A percentile compares a stretch with the other conserved stretches of the same genome.
phyloP scores from a whole-genome alignment of 352 stramenopile genomes.

The Phytophthora europaea region DNA sequence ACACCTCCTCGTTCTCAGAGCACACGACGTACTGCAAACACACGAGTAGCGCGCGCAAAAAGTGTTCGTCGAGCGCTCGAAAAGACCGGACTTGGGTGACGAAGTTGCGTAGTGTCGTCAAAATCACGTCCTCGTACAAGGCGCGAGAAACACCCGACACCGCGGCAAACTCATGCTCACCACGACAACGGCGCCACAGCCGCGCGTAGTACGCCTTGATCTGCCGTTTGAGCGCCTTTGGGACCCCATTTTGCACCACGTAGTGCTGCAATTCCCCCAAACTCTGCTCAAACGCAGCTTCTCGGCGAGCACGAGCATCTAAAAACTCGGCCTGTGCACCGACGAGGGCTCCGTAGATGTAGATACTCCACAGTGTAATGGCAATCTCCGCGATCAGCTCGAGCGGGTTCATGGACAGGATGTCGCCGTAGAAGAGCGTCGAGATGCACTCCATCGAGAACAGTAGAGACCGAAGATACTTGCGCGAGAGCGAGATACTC shows the following conservation, averaged over 20 bases:
- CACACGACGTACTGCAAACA: conserved; percentile 75
- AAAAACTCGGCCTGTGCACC: conserved; percentile 66
- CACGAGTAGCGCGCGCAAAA: conserved; percentile 69
- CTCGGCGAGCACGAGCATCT: conserved; percentile 48
- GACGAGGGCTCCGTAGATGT: conserved; percentile 76
- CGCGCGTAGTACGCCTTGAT: conserved; percentile 80
- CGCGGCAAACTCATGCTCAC: conserved; percentile 59
- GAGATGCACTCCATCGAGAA: conserved; percentile 77
- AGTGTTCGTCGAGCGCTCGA: conserved; percentile 62
- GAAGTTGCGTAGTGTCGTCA: conserved; percentile 57
- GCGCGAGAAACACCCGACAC: conserved; percentile 57
- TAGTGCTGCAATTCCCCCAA: conserved; percentile 77
- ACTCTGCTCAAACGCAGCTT: conserved; percentile 74
- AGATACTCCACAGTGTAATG: conserved; percentile 73
- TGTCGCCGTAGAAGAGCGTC: conserved; percentile 79
- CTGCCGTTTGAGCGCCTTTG: conserved; percentile 70
- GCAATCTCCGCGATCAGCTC: conserved; percentile 65
- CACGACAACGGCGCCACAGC: conserved; percentile 59
- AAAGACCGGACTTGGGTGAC: conserved; percentile 63
- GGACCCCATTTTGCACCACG: conserved; percentile 69
- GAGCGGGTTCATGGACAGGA: conserved; percentile 71
- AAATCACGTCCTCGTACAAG: conserved; percentile 72
- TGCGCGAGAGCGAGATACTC: conserved; percentile 53
- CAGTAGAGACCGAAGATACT: conserved; percentile 75
- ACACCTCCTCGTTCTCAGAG: conserved; percentile 69